Conservation (phyloP, 257 asterid species). For the Primulina eburnea region DNA sequence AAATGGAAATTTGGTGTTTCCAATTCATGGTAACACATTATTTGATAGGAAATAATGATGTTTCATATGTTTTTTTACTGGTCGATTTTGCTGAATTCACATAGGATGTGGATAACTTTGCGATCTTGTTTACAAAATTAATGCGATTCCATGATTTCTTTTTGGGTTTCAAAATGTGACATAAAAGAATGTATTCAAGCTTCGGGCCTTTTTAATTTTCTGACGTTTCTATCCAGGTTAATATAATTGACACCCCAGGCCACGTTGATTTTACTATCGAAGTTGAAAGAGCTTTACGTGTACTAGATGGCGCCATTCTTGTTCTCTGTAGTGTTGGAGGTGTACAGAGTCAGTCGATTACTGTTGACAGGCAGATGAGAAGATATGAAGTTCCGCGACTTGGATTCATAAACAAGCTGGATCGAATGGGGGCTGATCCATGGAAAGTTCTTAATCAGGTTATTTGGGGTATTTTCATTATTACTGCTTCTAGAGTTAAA, state of each 20-base stretch:
- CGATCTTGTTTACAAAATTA: not conserved
- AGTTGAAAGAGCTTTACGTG: constrained; percentile 99
- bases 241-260: constrained; percentile 97
- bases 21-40: not conserved
- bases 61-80: not conserved
- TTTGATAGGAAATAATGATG: not conserved
- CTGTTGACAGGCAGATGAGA: constrained; percentile 99
- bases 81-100: not conserved
- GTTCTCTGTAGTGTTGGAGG: constrained; percentile 99
- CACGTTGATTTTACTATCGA: constrained; percentile 98
- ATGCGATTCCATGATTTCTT: not conserved
- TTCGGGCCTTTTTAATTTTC: not conserved
- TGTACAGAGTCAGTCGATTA: constrained; percentile 97
- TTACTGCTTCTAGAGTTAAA: not conserved
- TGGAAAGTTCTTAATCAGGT: constrained; percentile 98
- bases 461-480: constrained; percentile 18
- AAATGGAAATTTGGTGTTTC: not conserved
- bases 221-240: constrained; percentile 50
- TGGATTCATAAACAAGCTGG: constrained; percentile 95
- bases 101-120: not conserved
- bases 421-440: constrained; percentile 99
- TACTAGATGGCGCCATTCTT: constrained; percentile 95
- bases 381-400: constrained; percentile 95
- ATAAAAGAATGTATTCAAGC: not conserved
- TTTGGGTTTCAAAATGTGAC: too few relatives aligned